These are phyloP conservation scores for Keqinozyma sinolaborantium DNA, from an alignment of 1,139 yeast genomes.

Conservation along the genomic window DNA sequence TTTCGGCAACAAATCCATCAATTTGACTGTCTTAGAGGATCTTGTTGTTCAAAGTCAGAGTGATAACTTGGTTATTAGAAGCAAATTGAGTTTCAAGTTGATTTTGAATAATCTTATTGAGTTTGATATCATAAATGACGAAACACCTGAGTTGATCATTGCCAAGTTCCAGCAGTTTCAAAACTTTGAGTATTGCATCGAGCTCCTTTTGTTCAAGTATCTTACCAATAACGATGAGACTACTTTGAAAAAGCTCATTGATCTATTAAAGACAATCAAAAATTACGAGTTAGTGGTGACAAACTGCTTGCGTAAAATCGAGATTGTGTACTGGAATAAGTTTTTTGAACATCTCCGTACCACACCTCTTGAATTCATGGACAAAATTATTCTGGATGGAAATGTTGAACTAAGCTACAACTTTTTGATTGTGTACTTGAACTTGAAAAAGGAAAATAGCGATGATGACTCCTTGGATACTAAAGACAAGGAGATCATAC, in stretches of 20 bases:
- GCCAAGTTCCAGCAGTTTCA: slow-evolving; percentile 25
- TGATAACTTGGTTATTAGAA: slow-evolving; percentile 18
- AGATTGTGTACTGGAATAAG: slow-evolving; percentile 35
- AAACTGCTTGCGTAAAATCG: slow-evolving; percentile 43
- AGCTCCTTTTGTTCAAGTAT: slow-evolving; percentile 34
- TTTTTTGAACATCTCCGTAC: slow-evolving; percentile 33
- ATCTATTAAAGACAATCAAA: slow-evolving; percentile 25
- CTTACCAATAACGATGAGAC: slow-evolving; percentile 18
- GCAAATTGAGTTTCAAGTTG: slow-evolving; percentile 27
- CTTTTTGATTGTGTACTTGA: slow-evolving; percentile 39
- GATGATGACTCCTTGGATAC: slow-evolving; percentile 16
- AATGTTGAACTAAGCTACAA: slow-evolving; percentile 42
- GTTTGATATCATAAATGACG: slow-evolving; percentile 28
- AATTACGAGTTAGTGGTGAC: slow-evolving; percentile 32
- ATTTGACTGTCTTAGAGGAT: slow-evolving; percentile 35
- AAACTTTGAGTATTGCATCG: slow-evolving; percentile 38
- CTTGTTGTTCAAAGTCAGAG: slow-evolving; percentile 14
- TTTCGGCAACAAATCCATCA: slow-evolving; percentile 9
- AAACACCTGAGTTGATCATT: slow-evolving; percentile 14
- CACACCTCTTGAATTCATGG: slow-evolving; percentile 40
- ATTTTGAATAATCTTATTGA: slow-evolving; percentile 38
- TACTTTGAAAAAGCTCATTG: slow-evolving; percentile 21
- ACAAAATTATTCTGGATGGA: slow-evolving; percentile 25
- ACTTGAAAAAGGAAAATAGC: slow-evolving; percentile 33
- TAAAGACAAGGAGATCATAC: slow-evolving; percentile 30